These are phyloP conservation scores for Trichoderma brevicompactum DNA, from an alignment of 2,329 filamentous ascomycete genomes.

Conservation along the genomic window DNA sequence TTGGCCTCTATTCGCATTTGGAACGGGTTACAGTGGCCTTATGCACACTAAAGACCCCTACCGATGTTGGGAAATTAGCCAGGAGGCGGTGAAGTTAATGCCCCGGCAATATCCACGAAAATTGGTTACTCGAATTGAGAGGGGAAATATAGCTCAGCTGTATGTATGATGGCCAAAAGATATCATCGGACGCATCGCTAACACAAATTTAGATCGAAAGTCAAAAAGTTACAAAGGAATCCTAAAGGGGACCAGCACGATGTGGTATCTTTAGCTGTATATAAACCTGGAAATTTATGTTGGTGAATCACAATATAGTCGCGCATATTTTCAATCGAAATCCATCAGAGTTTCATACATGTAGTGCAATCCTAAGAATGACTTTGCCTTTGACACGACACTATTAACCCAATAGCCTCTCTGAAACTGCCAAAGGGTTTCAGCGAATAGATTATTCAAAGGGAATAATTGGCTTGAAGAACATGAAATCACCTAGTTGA, in stretches of 20 bases:
- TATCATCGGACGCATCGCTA: neutral
- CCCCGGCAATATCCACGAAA: neutral
- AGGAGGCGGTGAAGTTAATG: neutral
- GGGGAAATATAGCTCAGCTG: neutral
- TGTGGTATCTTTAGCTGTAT: neutral
- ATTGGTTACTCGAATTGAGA: neutral
- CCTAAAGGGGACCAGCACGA: slow-evolving; percentile 4
- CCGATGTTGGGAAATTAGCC: slow-evolving; percentile 1
- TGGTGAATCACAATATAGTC: neutral
- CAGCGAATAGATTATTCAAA: too few species aligned
- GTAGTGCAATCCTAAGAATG: too few species aligned
- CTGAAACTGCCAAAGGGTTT: too few species aligned
- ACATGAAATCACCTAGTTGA: too few species aligned
- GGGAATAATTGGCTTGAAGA: too few species aligned
- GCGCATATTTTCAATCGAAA: too few species aligned
- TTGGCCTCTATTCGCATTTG: slow-evolving; percentile 8
- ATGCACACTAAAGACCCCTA: neutral
- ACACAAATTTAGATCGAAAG: neutral
- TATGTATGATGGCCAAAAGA: neutral
- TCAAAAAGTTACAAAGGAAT: neutral
- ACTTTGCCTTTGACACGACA: too few species aligned
- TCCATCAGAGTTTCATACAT: too few species aligned
- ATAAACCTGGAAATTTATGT: slow-evolving; percentile 11
- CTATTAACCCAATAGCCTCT: too few species aligned
- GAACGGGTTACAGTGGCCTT: neutral